Evolutionary conservation across 257 asterid genomes (phyloP).

Genomic region (Thymus mandschuricus): DNA sequence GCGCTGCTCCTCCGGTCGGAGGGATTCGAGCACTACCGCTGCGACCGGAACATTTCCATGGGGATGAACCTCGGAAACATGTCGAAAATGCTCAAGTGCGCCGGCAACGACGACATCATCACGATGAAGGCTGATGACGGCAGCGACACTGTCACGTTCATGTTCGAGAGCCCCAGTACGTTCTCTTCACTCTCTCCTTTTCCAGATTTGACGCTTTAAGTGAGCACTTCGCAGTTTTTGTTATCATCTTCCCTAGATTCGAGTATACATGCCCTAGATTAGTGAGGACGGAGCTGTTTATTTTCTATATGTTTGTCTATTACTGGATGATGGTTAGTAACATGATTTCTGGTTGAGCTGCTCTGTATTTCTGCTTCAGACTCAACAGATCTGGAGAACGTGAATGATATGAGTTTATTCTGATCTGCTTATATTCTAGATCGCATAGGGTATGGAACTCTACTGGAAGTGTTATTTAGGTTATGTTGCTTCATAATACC

Average conservation of each 20-base stretch:
- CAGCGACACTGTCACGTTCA: slow-evolving; percentile 64
- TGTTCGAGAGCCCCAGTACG: slow-evolving; percentile 72
- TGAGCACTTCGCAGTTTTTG: not conserved
- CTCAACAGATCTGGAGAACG: no score
- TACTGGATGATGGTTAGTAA: no score
- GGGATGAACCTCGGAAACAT: slow-evolving; percentile 65
- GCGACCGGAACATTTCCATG: slow-evolving; percentile 67
- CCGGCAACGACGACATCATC: slow-evolving; percentile 67
- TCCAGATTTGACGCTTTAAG: not conserved
- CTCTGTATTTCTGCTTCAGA: not conserved
- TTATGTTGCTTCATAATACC: not conserved
- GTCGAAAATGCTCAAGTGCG: slow-evolving; percentile 65
- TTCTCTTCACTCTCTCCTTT: not conserved
- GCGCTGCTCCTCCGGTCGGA: slow-evolving; percentile 64
- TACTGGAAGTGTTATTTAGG: not conserved
- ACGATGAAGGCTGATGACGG: slow-evolving; percentile 71
- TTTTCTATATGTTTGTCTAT: no score
- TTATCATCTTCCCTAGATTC: not conserved
- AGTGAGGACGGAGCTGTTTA: no score
- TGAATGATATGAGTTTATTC: no score
- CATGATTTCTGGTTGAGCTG: not conserved
- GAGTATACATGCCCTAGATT: not conserved
- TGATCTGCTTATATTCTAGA: no score
- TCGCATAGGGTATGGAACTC: no score
- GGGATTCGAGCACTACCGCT: slow-evolving; percentile 73